A percentile compares a stretch with the other conserved stretches of the same genome.
phyloP scores from a whole-genome alignment of 164 flowering plant species.

The Dillenia suffruticosa region DNA sequence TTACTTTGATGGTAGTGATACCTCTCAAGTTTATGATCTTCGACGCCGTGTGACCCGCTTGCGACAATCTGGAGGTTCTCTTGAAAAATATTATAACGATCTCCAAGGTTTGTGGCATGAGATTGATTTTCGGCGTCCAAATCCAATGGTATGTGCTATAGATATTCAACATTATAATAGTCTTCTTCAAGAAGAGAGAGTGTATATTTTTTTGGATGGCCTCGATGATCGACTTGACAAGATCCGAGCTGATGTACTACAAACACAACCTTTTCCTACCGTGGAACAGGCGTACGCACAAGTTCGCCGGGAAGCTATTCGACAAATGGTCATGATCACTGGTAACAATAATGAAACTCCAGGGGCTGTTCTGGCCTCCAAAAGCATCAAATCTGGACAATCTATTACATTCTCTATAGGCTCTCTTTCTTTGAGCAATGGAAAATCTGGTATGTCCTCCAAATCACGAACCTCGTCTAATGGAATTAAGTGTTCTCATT shows the following conservation, averaged over 20 bases:
- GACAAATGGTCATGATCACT: not conserved
- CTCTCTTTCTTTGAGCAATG: not conserved
- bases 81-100: not conserved
- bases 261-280: not conserved
- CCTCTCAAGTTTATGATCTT: too few relatives aligned
- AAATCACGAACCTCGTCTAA: not conserved
- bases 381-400: not conserved
- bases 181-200: not conserved
- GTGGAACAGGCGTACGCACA: not conserved
- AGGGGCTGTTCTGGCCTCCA: not conserved
- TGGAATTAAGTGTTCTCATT: slow-evolving; percentile 10
- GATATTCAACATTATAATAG: not conserved
- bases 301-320: slow-evolving; percentile 1
- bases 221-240: too few relatives aligned
- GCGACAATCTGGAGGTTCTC: not conserved
- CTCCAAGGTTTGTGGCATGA: not conserved
- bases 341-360: not conserved
- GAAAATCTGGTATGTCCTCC: not conserved
- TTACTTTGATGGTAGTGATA: too few relatives aligned
- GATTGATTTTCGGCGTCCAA: too few relatives aligned
- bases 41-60: not conserved
- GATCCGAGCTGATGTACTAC: too few relatives aligned
- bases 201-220: too few relatives aligned
- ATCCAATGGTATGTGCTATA: not conserved
- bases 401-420: not conserved